Base-by-base conservation (phyloP, 768 basidiomycete genomes). In the Suillus brevipes region DNA sequence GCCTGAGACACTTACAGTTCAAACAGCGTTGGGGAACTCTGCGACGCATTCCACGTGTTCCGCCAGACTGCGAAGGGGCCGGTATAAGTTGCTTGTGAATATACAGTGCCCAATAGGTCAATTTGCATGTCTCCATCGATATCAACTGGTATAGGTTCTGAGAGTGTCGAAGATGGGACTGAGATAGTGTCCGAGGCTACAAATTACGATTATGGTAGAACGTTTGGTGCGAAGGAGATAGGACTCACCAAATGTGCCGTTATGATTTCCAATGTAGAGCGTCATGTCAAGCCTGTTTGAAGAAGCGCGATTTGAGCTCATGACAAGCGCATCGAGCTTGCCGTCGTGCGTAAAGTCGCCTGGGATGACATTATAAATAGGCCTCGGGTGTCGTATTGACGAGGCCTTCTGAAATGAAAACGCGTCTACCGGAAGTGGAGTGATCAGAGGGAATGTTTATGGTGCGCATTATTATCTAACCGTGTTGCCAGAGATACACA, bases 291-390 rank as follows among this genome's bases (percentile, higher is more conserved):
- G 75, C 63, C 84, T 85, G 66, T 71, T 81, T 60, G 68, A 80
- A 50, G 70, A 79, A 59, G 73, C 75, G 16, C 38, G 18, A 67
- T 83, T 82, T 63, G 87, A 81, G 50, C 89, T 86, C 92, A 98
- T 95, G 55, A 99, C 86, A 2, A 99, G 85, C 2, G 97, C 73
- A 76, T 99, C 97, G 5, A 99, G 83, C 70, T 87, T 89, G 37
- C 97, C 97, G 64, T 95, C 91, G 72, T 95, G 91, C 31, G 95
- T 91, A 72, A 91, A 97, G 78, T 99, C 97, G 25, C 92, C 94
- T 0, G 96, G 95, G 12, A 99, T 85, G 60, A 96, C 89, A 72
- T 97, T 97, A 66, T 85, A 78, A 25, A 97, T 82, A 37, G 80
- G 81, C 34, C 74, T 68, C 8, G 84, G 76, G 78, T 92, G 89